Conservation (phyloP, 78 protist genomes). For the Acrasis kona region DNA sequence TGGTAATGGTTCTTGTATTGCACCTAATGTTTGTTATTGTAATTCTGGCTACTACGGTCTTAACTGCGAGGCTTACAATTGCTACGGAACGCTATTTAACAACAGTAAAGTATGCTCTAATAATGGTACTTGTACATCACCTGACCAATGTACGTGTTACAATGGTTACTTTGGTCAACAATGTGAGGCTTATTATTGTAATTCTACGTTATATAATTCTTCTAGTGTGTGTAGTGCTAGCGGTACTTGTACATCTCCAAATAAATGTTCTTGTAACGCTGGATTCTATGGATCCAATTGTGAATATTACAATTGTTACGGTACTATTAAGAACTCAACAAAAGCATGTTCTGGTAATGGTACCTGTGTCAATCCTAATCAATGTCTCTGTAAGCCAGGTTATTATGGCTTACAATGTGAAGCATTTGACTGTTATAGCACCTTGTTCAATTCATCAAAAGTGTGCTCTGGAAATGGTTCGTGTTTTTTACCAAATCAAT, state of each 20-base stretch:
- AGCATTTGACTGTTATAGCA: not conserved
- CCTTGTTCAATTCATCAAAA: not conserved
- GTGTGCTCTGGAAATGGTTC: not conserved
- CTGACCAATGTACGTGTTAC: not conserved
- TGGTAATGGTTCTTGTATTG: not conserved
- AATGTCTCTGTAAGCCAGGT: not conserved
- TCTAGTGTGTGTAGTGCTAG: not conserved
- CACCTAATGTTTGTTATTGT: not conserved
- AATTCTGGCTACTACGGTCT: not conserved
- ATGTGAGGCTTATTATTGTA: not conserved
- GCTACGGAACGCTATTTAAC: not conserved
- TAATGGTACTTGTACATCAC: not conserved
- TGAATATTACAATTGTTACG: not conserved
- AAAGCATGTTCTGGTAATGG: not conserved
- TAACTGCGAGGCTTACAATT: not conserved
- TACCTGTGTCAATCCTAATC: not conserved
- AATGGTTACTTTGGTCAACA: not conserved
- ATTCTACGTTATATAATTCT: not conserved
- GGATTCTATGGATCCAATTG: not conserved
- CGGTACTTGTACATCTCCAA: conserved; percentile 1
- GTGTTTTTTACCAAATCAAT: not conserved
- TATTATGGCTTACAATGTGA: not conserved
- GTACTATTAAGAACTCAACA: not conserved
- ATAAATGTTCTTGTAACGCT: not conserved
- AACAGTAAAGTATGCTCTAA: not conserved